Evolutionary conservation across 768 basidiomycete genomes (phyloP).

Genomic region (Macrolepiota albuminosa): DNA sequence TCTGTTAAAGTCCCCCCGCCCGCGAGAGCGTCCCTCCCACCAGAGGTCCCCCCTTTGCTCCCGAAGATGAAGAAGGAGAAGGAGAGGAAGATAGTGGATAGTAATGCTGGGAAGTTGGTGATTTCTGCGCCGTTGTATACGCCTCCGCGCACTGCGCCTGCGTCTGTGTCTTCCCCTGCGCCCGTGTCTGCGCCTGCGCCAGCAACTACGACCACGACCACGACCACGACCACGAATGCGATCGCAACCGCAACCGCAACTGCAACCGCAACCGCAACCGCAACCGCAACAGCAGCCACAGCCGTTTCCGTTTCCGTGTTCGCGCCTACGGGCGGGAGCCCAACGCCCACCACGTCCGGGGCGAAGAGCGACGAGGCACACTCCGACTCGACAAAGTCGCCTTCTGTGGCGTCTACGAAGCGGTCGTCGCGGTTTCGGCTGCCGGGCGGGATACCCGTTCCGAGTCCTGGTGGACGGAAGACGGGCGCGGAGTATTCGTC

Average conservation of each 20-base stretch:
- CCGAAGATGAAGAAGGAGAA: accelerated
- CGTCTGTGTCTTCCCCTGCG: neutral
- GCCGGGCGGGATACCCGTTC: slow-evolving; percentile 43
- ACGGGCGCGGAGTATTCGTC: slow-evolving; percentile 71
- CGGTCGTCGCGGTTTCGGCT: slow-evolving; percentile 55
- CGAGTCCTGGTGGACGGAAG: slow-evolving; percentile 48
- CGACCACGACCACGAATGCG: neutral
- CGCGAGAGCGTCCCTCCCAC: neutral
- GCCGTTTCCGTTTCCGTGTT: no score
- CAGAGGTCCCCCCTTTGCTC: neutral
- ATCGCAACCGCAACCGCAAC: neutral
- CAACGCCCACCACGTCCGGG: slow-evolving; percentile 8
- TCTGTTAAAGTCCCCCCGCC: slow-evolving; percentile 20
- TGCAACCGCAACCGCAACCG: no score
- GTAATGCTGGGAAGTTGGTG: slow-evolving; percentile 13
- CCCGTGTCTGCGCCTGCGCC: no score
- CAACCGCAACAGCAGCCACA: no score
- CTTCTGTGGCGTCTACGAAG: slow-evolving; percentile 28
- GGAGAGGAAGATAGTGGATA: no score
- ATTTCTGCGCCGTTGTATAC: slow-evolving; percentile 18
- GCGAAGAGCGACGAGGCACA: slow-evolving; percentile 29
- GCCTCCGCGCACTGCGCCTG: slow-evolving; percentile 11
- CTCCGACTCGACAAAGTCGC: slow-evolving; percentile 27
- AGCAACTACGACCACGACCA: no score
- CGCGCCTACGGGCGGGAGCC: slow-evolving; percentile 2